A percentile compares a stretch with the other conserved stretches of the same genome.
phyloP scores from a whole-genome alignment of 441 rosid species.

The Adansonia gregorii region DNA sequence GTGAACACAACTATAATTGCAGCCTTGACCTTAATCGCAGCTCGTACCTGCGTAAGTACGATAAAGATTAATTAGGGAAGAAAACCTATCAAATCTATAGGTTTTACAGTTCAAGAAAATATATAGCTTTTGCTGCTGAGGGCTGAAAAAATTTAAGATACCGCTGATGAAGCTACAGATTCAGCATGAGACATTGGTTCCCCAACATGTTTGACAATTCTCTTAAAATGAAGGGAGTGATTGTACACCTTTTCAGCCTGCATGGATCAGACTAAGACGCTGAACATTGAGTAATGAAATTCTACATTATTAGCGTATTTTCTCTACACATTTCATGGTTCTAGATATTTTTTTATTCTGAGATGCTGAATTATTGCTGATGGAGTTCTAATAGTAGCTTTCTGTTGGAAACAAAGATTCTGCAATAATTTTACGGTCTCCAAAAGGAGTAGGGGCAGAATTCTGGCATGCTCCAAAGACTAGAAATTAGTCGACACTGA shows the following conservation, averaged over 20 bases:
- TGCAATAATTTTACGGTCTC: too few relatives aligned
- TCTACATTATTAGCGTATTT: not conserved
- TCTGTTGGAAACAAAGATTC: too few relatives aligned
- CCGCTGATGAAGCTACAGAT: conserved; percentile 97
- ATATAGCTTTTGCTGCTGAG: not conserved
- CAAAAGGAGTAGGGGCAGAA: too few relatives aligned
- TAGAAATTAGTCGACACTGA: too few relatives aligned
- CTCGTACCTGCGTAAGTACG: conserved; percentile 58
- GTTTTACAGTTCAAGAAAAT: not conserved
- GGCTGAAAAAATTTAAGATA: conserved; percentile 34
- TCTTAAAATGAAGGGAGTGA: conserved; percentile 86
- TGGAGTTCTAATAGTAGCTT: too few relatives aligned
- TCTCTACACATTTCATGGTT: not conserved
- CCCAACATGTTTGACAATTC: conserved; percentile 86
- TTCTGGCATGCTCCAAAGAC: too few relatives aligned
- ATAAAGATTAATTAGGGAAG: not conserved
- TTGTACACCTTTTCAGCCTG: conserved; percentile 96
- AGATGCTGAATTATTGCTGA: not conserved
- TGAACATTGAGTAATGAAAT: not conserved
- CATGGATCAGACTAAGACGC: not conserved
- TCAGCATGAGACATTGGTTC: conserved; percentile 97
- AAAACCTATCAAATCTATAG: not conserved
- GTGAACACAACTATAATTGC: conserved; percentile 86
- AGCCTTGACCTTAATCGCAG: conserved; percentile 92
- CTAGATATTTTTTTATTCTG: not conserved